Evolutionary conservation across 306 rosid genomes (phyloP), one percentile per base, ranked within the genome.

Genomic region (Sphenostylis stenocarpa): DNA sequence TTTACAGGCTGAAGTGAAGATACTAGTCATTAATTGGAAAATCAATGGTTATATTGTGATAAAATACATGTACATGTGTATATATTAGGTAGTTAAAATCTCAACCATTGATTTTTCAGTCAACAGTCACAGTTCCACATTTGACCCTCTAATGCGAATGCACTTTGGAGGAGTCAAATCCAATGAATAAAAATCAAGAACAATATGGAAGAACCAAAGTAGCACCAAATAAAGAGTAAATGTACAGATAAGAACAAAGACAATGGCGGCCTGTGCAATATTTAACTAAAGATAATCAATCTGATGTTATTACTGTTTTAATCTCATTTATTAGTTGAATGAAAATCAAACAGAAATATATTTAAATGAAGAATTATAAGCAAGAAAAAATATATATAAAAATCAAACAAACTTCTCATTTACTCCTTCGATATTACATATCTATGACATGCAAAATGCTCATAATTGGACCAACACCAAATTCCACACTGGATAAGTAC

Each of bases 401-500:
- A 47, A 36, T 51, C n/a, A 43, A 2, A 44, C 81, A 81, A 51
- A 61, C 38, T 60, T 49, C 43, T 41, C 19, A 62, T 68, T 57
- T 60, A 24, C 65, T 36, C 65, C 75, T 60, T 77, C 23, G 44
- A 17, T 31, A 34, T 53, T 64, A 77, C 53, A 70, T 53, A 70
- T 64, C 15, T 13, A 13, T 56, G 73, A 62, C 24, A 60, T 74
- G 61, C 55, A 73, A 38, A 34, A 31, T 70, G 76, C 60, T 45
- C 15, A 68, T 47, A 38, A 28, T 14, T 72, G 64, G 26, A 53
- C 69, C 70, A 66, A 74, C 4, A 49, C 24, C 9, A 48, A 55
- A 72, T 26, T 67, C 34, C 81, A 79, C 17, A 53, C 49, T 17
- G 47, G 55, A 26, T 53, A 75, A 49, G 41, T 67, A 48, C 67